Evolutionary conservation across 768 basidiomycete genomes (phyloP).

Genomic region (Lentinula boryana): DNA sequence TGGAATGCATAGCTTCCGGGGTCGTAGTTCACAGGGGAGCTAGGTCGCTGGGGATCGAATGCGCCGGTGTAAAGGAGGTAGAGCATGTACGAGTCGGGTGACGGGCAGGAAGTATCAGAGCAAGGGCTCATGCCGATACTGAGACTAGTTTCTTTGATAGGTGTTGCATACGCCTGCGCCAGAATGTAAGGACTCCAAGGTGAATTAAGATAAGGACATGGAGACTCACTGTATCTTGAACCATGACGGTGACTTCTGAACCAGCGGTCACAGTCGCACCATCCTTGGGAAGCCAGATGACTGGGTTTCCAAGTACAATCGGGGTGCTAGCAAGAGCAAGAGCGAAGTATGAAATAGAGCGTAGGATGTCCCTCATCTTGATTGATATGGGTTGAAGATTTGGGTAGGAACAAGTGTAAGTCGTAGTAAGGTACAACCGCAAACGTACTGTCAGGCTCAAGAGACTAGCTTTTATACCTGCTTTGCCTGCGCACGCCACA

Average conservation of each 20-base stretch:
- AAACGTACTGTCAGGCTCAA: too few species aligned
- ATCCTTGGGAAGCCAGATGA: neutral
- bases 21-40: neutral
- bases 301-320: neutral
- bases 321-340: neutral
- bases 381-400: too few species aligned
- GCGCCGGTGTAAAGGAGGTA: neutral
- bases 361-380: neutral
- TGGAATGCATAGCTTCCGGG: neutral
- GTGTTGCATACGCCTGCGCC: neutral
- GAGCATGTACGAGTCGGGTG: neutral
- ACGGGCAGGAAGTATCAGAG: neutral
- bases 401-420: too few species aligned
- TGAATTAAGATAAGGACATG: too few species aligned
- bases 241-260: neutral
- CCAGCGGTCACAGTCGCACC: neutral
- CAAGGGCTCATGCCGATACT: neutral
- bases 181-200: neutral
- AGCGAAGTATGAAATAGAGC: too few species aligned
- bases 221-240: neutral
- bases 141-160: neutral
- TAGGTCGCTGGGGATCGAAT: neutral
- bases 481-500: too few species aligned
- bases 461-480: too few species aligned
- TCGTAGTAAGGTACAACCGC: too few species aligned